Percentiles rank a stretch among this genome's conserved stretches.
These are phyloP conservation scores for Dendrobium catenatum DNA, from an alignment of 106 monocot species.

Conservation along the genomic window DNA sequence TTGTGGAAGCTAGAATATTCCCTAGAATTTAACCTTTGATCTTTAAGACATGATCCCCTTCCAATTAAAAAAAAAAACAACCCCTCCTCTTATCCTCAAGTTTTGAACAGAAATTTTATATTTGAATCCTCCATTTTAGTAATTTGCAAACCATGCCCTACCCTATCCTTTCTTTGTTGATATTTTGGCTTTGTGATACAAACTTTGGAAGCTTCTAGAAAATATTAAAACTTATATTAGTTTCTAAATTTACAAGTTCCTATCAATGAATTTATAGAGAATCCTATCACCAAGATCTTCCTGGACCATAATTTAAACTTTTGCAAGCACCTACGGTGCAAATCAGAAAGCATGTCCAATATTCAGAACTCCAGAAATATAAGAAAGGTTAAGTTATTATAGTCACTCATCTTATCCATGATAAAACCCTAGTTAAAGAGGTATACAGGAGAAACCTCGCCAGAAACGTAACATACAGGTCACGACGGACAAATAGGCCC, in stretches of 20 bases:
- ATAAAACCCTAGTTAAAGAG: neutral
- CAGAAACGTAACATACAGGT: neutral
- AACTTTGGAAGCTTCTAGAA: neutral
- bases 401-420: neutral
- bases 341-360: neutral
- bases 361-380: neutral
- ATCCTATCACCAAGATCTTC: neutral
- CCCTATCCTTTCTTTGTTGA: neutral
- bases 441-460: neutral
- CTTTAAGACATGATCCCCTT: too few species aligned
- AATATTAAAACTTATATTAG: neutral
- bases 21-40: too few species aligned
- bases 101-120: neutral
- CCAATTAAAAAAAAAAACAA: too few species aligned
- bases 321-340: neutral
- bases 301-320: neutral
- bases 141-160: neutral
- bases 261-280: neutral
- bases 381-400: neutral
- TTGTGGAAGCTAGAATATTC: too few species aligned
- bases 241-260: neutral
- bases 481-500: neutral
- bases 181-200: neutral
- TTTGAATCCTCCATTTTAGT: neutral
- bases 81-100: too few species aligned